Evolutionary conservation across 176 grass and related monocot genomes (phyloP), one percentile per base, ranked within the genome.

Genomic region (Carex kokanica): DNA sequence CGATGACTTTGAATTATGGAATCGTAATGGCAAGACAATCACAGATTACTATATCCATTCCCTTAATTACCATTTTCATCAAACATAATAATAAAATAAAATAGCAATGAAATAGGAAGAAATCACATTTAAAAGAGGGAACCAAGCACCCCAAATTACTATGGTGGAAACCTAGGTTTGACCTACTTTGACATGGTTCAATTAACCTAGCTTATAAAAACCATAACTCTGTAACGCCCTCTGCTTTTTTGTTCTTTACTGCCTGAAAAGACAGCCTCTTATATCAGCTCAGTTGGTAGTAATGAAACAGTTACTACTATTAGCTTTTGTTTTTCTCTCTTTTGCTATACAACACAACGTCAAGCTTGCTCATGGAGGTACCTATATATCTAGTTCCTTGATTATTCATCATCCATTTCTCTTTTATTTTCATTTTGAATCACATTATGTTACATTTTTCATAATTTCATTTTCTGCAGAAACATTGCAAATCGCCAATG

Each of bases 191-290:
- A 82, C 59, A 49, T 82, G 61, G 20, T 52, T 82, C 59, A 82
- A 81, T 82, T 38, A 82, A 81, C 51, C 60, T 82, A 82, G 55
- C 34, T 82, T 82, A 82, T 82, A 82, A 66, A 82, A 82, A 58
- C 29, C 40, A 24, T 61, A 62, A 62, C 62, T 64, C 23, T 45
- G 27, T 32, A 38, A 36, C 43, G 0, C 27, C 15, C 23, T 31
- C 56, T 65, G 2, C 20, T 82, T 31, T 82, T 64, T 79, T 15
- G 23, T 81, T 49, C 24, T 82, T 66, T 82, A 62, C 78, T 62
- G 5, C n/a, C 23, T 45, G 8, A 45, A 8, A 45, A 31, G 24
- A 78, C 74, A 78, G 23, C 25, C 51, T 24, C 58, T 43, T 80
- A 17, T 75, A 75, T n/a, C n/a, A 82, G 12, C 51, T 41, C 13